These are phyloP conservation scores for Tuber indicum DNA, from an alignment of 495 filamentous ascomycete genomes.

Conservation along the genomic window DNA sequence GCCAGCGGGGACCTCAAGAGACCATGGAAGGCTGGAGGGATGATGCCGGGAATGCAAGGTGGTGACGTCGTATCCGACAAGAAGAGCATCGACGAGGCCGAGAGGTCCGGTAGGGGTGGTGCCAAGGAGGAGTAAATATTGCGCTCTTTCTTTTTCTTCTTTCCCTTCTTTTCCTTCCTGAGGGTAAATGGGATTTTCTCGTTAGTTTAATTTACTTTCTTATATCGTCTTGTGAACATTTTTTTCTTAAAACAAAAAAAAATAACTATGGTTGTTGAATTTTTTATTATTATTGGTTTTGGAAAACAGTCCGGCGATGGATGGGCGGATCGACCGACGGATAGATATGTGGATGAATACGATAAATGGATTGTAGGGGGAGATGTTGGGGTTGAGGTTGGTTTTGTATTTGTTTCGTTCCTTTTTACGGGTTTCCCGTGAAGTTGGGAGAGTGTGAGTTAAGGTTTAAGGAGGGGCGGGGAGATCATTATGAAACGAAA, in stretches of 20 bases:
- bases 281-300: background rate
- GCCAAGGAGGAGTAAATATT: slow-evolving; percentile 77
- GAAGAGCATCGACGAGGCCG: slow-evolving; percentile 83
- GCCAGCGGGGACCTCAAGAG: slow-evolving; percentile 86
- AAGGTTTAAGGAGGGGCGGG: background rate
- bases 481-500: background rate
- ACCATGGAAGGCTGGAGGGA: slow-evolving; percentile 83
- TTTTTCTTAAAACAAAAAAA: background rate
- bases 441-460: background rate
- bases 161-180: slow-evolving; percentile 18
- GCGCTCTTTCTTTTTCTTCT: background rate
- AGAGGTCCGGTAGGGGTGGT: slow-evolving; percentile 77
- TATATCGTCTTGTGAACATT: background rate
- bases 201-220: background rate
- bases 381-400: background rate
- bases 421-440: background rate
- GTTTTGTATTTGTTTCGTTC: background rate
- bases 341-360: background rate
- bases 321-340: background rate
- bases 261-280: background rate
- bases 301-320: background rate
- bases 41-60: slow-evolving; percentile 64
- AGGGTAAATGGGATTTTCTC: background rate
- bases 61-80: slow-evolving; percentile 83
- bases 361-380: background rate